A percentile compares a stretch with the other conserved stretches of the same genome.
These are phyloP conservation scores for Cladosporium cucumerinum DNA, from an alignment of 2,329 filamentous ascomycete species.

Conservation along the genomic window DNA sequence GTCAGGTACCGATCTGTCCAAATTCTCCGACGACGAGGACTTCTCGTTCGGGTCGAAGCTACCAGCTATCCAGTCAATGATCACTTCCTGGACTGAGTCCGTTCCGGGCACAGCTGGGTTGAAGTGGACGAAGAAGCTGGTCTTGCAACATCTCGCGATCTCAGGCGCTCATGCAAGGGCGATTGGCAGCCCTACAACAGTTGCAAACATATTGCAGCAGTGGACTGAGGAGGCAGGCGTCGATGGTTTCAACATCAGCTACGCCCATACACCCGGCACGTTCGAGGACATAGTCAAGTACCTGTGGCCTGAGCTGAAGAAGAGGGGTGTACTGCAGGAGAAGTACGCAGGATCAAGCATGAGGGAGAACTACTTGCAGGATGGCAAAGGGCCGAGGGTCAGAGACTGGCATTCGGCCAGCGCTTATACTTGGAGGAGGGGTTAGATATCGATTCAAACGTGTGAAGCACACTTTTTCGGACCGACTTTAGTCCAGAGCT, in stretches of 20 bases:
- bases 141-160: conserved; percentile 44
- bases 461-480: not conserved
- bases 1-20: conserved; percentile 45
- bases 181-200: conserved; percentile 40
- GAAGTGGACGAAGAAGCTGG: conserved; percentile 47
- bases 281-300: conserved; percentile 39
- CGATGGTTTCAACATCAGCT: conserved; percentile 43
- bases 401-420: conserved; percentile 29
- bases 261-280: conserved; percentile 44
- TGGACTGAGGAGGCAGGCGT: conserved; percentile 46
- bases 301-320: conserved; percentile 37
- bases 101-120: conserved; percentile 40
- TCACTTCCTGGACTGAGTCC: conserved; percentile 44
- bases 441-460: not conserved
- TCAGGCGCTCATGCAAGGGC: conserved; percentile 40
- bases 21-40: conserved; percentile 44
- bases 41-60: conserved; percentile 38
- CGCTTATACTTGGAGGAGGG: conserved; percentile 19
- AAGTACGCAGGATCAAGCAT: conserved; percentile 27
- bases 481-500: conserved; percentile 5
- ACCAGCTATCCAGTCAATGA: conserved; percentile 43
- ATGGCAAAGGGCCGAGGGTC: conserved; percentile 26
- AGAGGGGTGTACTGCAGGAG: conserved; percentile 35
- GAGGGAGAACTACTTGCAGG: conserved; percentile 30
- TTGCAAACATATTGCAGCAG: conserved; percentile 46